Conservation (phyloP, 2,329 filamentous ascomycete species). For the Sclerotinia sclerotiorum region DNA sequence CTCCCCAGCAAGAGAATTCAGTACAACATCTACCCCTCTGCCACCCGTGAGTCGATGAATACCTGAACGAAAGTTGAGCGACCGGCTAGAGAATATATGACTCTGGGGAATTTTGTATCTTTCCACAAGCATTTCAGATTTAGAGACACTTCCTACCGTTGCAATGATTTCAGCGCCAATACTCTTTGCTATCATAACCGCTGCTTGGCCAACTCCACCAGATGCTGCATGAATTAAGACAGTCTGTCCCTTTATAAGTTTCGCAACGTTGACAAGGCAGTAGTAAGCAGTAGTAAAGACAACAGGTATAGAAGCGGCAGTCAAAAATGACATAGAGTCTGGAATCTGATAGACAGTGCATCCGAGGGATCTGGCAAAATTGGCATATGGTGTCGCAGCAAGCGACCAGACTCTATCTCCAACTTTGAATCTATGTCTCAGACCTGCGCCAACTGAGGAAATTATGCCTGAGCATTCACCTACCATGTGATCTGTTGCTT, state of each 20-base stretch:
- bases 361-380: neutral
- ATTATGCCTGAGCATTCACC: neutral
- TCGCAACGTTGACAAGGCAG: neutral
- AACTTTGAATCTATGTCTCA: neutral
- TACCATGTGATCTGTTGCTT: neutral
- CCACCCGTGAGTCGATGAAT: neutral
- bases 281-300: neutral
- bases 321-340: neutral
- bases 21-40: neutral
- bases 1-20: neutral
- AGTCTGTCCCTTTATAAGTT: neutral
- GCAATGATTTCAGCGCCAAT: neutral
- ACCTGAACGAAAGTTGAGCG: neutral
- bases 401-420: neutral
- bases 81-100: neutral
- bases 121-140: neutral
- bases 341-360: neutral
- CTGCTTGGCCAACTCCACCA: neutral
- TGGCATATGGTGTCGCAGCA: neutral
- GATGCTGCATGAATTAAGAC: neutral
- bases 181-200: neutral
- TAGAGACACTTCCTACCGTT: neutral
- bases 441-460: neutral
- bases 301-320: neutral
- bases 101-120: neutral